Conservation (phyloP, 2,329 filamentous ascomycete species). For the Trichoderma sp. region DNA sequence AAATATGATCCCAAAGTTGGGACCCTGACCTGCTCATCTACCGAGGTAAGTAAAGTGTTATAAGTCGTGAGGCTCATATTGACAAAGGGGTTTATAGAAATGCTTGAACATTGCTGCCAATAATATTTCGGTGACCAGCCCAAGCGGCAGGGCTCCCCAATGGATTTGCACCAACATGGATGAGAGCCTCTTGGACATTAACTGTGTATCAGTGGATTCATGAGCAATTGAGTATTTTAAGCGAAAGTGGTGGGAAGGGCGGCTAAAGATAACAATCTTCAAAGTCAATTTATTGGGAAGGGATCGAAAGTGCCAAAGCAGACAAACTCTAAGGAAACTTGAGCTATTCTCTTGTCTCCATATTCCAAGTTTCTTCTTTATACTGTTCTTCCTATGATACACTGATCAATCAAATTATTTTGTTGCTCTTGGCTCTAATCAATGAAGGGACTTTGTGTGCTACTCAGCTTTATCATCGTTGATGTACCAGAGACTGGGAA, state of each 20-base stretch:
- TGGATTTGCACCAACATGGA: slow-evolving; percentile 12
- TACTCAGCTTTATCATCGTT: neutral
- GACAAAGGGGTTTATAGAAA: neutral
- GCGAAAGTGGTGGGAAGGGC: neutral
- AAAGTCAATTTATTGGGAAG: neutral
- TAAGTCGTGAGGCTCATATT: neutral
- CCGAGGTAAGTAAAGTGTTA: neutral
- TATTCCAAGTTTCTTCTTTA: neutral
- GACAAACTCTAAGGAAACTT: neutral
- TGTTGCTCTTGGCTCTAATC: neutral
- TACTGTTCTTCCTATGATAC: neutral
- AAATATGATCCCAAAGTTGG: neutral
- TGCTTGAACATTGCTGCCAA: neutral
- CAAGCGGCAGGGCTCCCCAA: neutral
- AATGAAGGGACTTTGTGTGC: neutral
- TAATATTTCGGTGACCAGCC: neutral
- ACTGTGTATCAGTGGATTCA: neutral
- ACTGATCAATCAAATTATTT: neutral
- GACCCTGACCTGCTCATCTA: slow-evolving; percentile 2
- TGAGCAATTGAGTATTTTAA: neutral
- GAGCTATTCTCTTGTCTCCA: neutral
- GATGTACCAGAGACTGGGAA: neutral
- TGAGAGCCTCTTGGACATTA: neutral
- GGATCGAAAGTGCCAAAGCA: neutral
- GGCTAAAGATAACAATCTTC: neutral